Base-by-base conservation (phyloP, 2,329 filamentous ascomycete species). In the Fusarium nodosum region DNA sequence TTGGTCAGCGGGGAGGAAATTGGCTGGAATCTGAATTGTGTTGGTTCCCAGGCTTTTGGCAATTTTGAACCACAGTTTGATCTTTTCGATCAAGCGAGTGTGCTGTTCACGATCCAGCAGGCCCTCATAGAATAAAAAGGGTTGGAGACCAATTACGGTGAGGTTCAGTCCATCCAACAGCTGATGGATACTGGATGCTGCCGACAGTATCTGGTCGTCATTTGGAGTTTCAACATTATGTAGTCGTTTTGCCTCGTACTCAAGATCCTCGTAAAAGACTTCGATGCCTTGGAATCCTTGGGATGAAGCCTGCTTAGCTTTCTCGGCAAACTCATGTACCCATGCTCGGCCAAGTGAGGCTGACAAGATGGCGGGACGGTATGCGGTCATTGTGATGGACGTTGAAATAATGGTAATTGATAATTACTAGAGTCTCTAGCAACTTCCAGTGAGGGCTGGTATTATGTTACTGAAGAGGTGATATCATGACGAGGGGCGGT, bases 261-360 rank as follows among this genome's bases (percentile, higher is more conserved):
- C 60, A 1, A 63, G 30, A 33, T 63, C 60, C 4, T 63, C 60
- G 0, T 63, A 63, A 3, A 63, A 63, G 11, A 63, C 20, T 13
- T 63, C 60, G 9, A 63, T 63, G 4, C 60, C 60, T 38, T 62
- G 24, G 2, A 63, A 63, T 5, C 60, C 60, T 15, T 62, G 20
- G 1, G 13, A 31, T 3, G 57, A 48, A 20, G 60, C 57, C 3
- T 63, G 47, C 1, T 16, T 38, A 2, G 58, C 48, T 7, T 63
- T 63, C 13, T 33, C 53, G 9, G 30, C 36, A 13, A 63, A 63
- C 5, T 44, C 36, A 34, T 63, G 60, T 3, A 62, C 16, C 60
- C 60, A 63, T 22, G 60, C 60, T 33, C 60, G 47, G 18, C 60
- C 60, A 7, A 63, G 60, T 1, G 60, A 63, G 7, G 34, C 60